Conservation (phyloP, 1,284 basidiomycete species). For the Irpex sp. region DNA sequence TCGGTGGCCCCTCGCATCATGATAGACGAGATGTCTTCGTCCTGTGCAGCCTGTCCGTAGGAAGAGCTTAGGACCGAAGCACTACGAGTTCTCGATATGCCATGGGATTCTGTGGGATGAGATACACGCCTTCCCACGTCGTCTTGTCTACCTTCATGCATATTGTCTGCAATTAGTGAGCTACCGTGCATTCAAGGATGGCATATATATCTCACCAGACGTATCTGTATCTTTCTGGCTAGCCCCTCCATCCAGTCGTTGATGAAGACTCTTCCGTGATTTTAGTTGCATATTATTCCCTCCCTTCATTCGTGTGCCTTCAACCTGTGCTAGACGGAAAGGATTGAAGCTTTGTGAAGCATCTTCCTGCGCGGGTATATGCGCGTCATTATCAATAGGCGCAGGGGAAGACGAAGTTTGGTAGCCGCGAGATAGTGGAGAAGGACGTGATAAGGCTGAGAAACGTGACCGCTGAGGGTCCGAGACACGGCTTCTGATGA, state of each 20-base stretch:
- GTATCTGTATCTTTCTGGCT: background rate
- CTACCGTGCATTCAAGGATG: background rate
- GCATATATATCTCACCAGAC: background rate
- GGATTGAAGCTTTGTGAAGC: background rate
- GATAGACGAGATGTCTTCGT: constrained; percentile 28
- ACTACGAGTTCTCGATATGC: constrained; percentile 19
- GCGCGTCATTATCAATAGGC: background rate
- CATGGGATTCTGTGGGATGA: background rate
- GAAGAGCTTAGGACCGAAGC: constrained; percentile 24
- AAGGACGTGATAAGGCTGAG: background rate
- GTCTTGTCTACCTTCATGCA: constrained; percentile 1
- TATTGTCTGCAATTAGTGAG: background rate
- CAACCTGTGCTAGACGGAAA: background rate
- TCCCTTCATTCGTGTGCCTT: background rate
- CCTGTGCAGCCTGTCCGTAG: constrained; percentile 11
- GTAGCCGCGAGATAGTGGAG: background rate
- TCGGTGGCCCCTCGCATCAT: constrained; percentile 31
- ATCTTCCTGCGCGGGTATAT: background rate
- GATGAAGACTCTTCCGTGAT: constrained; percentile 19
- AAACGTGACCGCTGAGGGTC: background rate
- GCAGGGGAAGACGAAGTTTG: background rate
- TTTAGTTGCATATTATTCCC: background rate
- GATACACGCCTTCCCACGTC: background rate
- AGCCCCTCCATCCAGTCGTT: constrained; percentile 18
- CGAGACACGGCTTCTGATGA: background rate